Conservation (phyloP, 2,329 filamentous ascomycete species). For the Mycosphaerella arachidis region DNA sequence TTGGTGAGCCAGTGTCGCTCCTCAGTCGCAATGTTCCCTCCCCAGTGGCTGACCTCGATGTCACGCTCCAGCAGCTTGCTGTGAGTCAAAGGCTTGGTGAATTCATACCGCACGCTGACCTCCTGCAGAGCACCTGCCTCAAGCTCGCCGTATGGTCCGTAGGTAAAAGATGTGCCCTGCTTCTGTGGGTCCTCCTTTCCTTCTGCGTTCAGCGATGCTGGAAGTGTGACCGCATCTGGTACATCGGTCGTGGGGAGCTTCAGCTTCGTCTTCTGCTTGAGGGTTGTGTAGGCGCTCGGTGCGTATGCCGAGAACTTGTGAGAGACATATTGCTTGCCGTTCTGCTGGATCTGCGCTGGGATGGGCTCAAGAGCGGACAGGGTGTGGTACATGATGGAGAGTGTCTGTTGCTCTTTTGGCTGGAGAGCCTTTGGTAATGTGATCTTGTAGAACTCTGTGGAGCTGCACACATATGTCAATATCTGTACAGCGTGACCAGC, state of each 20-base stretch:
- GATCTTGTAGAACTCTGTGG: conserved; percentile 73
- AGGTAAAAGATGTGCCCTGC: conserved; percentile 79
- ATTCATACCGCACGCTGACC: conserved; percentile 83
- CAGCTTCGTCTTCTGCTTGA: conserved; percentile 95
- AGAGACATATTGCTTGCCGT: conserved; percentile 78
- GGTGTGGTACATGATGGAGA: conserved; percentile 80
- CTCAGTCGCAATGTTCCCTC: conserved; percentile 91
- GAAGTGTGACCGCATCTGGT: conserved; percentile 69
- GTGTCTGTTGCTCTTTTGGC: conserved; percentile 72
- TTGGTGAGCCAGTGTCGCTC: conserved; percentile 88
- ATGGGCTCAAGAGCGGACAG: conserved; percentile 75
- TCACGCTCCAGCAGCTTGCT: conserved; percentile 78
- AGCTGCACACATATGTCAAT: conserved; percentile 24
- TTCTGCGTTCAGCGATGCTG: conserved; percentile 52
- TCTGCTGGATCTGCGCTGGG: conserved; percentile 76
- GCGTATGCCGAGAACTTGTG: conserved; percentile 83
- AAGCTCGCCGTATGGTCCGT: conserved; percentile 81
- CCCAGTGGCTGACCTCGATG: conserved; percentile 95
- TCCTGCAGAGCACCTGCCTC: conserved; percentile 71
- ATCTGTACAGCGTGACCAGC: not conserved
- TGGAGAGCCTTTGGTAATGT: conserved; percentile 70
- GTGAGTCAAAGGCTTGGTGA: conserved; percentile 84
- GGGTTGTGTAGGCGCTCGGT: conserved; percentile 75
- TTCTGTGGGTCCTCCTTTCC: conserved; percentile 68
- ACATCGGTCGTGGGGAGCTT: conserved; percentile 76